phyloP scores from a whole-genome alignment of 148 eudicot genomes.

The Cornus florida region DNA sequence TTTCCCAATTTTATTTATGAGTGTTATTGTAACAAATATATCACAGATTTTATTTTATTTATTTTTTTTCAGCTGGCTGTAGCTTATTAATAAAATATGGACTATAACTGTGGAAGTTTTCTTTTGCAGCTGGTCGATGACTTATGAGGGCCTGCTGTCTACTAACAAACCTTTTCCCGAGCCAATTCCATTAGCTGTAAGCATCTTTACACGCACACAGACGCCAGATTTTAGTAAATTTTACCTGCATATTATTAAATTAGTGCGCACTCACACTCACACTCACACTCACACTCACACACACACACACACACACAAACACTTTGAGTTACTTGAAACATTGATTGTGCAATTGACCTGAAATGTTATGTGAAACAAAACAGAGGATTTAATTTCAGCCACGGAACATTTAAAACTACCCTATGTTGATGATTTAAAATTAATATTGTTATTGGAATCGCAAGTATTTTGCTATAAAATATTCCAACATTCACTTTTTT shows the following conservation, averaged over 20 bases:
- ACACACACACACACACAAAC: too few relatives aligned
- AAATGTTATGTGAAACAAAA: too few relatives aligned
- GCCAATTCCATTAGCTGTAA: constrained; percentile 47
- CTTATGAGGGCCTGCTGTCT: constrained; percentile 43
- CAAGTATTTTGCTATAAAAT: background rate
- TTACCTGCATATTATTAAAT: background rate
- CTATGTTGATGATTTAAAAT: background rate
- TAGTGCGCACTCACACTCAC: too few relatives aligned
- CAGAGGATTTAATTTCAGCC: background rate
- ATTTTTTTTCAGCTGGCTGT: background rate
- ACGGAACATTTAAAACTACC: background rate
- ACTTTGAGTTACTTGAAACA: too few relatives aligned
- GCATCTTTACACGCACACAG: background rate
- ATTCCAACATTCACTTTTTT: background rate
- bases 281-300: too few relatives aligned
- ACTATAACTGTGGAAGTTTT: background rate
- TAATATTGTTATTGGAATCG: background rate
- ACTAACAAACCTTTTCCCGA: constrained; percentile 37
- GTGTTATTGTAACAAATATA: too few relatives aligned
- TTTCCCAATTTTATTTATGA: too few relatives aligned
- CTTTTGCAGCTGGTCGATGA: constrained; percentile 43
- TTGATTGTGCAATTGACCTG: too few relatives aligned
- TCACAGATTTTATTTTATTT: too few relatives aligned
- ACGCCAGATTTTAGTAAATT: background rate
- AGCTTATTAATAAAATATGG: background rate